These are phyloP conservation scores for Diutina mesorugosa DNA, from an alignment of 1,139 yeast species.

Conservation along the genomic window DNA sequence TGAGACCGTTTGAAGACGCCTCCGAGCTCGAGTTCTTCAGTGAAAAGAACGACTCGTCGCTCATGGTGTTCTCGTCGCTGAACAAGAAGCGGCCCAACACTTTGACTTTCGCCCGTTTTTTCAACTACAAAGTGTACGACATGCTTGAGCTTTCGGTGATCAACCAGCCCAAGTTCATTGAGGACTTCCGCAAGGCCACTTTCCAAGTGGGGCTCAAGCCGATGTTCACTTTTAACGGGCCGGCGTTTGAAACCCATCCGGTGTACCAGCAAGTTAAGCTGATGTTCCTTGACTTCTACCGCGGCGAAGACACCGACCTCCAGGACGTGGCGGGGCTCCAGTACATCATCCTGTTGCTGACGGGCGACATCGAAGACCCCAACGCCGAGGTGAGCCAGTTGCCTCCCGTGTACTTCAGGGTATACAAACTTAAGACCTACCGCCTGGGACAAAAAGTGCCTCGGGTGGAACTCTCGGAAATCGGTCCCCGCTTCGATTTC, in stretches of 20 bases:
- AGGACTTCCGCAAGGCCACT: slow-evolving; percentile 71
- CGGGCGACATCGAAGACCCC: slow-evolving; percentile 67
- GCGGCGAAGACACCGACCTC: slow-evolving; percentile 73
- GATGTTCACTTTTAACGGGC: slow-evolving; percentile 86
- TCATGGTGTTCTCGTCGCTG: slow-evolving; percentile 69
- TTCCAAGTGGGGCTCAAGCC: slow-evolving; percentile 89
- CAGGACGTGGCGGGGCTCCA: slow-evolving; percentile 95
- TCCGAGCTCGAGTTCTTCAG: slow-evolving; percentile 77
- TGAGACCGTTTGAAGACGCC: slow-evolving; percentile 92
- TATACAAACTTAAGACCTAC: slow-evolving; percentile 71
- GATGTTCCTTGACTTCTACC: slow-evolving; percentile 78
- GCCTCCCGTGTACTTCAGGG: slow-evolving; percentile 82
- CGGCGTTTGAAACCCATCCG: slow-evolving; percentile 84
- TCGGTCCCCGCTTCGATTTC: slow-evolving; percentile 93
- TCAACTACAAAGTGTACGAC: slow-evolving; percentile 81
- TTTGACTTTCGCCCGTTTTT: slow-evolving; percentile 76
- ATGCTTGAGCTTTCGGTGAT: slow-evolving; percentile 83
- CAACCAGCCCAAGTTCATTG: slow-evolving; percentile 54
- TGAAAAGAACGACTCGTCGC: slow-evolving; percentile 85
- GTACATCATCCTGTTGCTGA: slow-evolving; percentile 74
- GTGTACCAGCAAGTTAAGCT: slow-evolving; percentile 78
- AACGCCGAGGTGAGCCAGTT: slow-evolving; percentile 28
- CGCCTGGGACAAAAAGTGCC: slow-evolving; percentile 84
- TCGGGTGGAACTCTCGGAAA: slow-evolving; percentile 86
- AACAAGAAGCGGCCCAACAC: slow-evolving; percentile 93